Base-by-base conservation (phyloP, 352 stramenopile species). In the Pythium folliculosum region DNA sequence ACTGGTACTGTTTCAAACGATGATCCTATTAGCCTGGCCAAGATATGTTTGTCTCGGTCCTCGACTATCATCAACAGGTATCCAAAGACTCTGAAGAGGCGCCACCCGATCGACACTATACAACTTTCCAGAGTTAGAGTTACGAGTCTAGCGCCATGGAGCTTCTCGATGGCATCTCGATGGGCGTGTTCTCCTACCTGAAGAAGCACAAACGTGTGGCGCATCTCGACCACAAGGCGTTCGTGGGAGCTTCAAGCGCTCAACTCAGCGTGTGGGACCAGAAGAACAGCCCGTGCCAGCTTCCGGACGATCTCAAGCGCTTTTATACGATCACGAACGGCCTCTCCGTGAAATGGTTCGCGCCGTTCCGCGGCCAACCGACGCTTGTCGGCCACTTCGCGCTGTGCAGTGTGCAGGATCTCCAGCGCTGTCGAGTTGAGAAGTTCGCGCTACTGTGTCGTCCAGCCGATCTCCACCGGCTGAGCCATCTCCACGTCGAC, bases 321-420 rank as follows among this genome's bases (percentile, higher is more conserved):
- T 94, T 92, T 62, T 90, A 87, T 49, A 78, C 63, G 9, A 75
- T 87, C 65, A 75, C 79, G 23, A 94, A 94, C 51, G 86, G 86
- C 9, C 49, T 94, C 21, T 84, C 78, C 0, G 68, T 90, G 54
- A 91, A 90, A 64, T 94, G 86, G 86, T 91, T 86, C 61, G 77
- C 72, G 3, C 59, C 61, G 32, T 84, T 92, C 60, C 73, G 71
- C 35, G 77, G 73, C 2, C 63, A 84, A 35, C 58, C 76, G 16
- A 70, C 72, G 19, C 77, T 84, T 23, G 82, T 92, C 1, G 86
- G 86, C 1, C 80, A 92, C 65, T 94, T 94, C 55, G 63, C 65
- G 3, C 25, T 94, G 32, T 86, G 84, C 37, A 69, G 78, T 25
- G 63, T 94, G 22, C 82, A 94, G 53, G 77, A 90, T 40, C 66